Base-by-base conservation (phyloP, 1,139 yeast species). In the Saccharomyces hybrid region DNA sequence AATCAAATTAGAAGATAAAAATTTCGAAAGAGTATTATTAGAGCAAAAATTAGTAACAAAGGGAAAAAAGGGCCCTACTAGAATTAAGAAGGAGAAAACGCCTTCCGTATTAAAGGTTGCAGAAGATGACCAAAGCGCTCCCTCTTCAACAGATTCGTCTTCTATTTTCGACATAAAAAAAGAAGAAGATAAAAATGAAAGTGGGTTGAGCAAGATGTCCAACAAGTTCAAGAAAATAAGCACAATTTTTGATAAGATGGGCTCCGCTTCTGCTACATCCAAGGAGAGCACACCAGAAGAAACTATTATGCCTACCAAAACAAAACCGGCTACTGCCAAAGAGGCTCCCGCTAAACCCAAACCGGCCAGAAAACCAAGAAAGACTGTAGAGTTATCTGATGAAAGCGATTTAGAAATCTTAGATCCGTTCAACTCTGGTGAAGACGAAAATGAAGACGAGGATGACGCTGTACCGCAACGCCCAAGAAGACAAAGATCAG, bases 221-320 rank as follows among this genome's bases (percentile, higher is more conserved):
- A 64, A 61, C 53, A 67, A 62, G 51, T 69, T 69, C 52, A 68
- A 66, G 48, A 63, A 66, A 55, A 51, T 65, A 4, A 59, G 60
- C 54, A 65, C 61, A 21, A 56, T 58, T 6, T 69, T 66, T 50
- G 69, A 67, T 27, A 58, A 54, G 12, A 58, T 60, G 12, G 57
- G 54, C 11, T 49, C 54, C 3, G 48, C 57, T 16, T 52, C 56
- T 24, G 26, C 55, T n/a, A 27, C 48, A 11, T 34, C 47, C 31
- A 55, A 55, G 16, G 50, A 58, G 47, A 28, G 28, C 12, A 28
- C 53, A 34, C 52, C 55, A 51, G 47, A 47, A 19, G 38, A 42
- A 34, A 46, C 8, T 28, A 16, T 16, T 42, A 28, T 21, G 14
- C 28, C 34, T 8, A 47, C 16, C 44, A 32, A 26, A 12, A 32